Evolutionary conservation across 2,329 filamentous ascomycete species (phyloP), one percentile per base, ranked within the genome.

Genomic region (Torrubiellomyces zombiae): DNA sequence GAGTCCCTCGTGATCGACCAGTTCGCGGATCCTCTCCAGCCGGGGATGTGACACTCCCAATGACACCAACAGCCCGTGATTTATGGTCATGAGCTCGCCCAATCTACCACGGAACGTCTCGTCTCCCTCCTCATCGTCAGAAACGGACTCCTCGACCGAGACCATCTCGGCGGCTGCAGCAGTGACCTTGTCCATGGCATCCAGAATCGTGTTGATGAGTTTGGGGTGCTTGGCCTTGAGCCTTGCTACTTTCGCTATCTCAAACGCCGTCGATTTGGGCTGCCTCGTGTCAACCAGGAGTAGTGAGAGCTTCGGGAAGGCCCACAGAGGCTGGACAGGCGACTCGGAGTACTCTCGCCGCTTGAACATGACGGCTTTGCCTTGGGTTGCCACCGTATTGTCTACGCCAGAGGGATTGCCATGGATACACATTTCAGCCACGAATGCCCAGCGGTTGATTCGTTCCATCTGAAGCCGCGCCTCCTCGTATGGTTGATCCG

Each of bases 361-460:
- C 42, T 86, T 76, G 55, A 92, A 98, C 3, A 95, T 60, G 2
- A 98, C 83, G 0, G 85, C 89, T 53, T 93, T 94, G 29, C 89
- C 89, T 41, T 91, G 80, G 9, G 85, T 79, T 9, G 86, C 67
- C 15, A 98, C 86, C 3, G 89, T 98, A 50, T 98, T 98, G 53
- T 98, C 89, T 21, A 98, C 81, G 0, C 89, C 89, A 0, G 82
- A 93, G 1, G 89, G 89, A 43, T 92, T 95, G 18, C 86, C 89
- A 45, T 98, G 89, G 34, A 95, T 94, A 52, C 83, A 89, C 71
- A 95, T 78, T 50, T 98, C 89, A 14, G 78, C 78, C 1, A 98
- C 89, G 50, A 94, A 95, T 0, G 89, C 85, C 89, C 91, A 98
- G 32, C 79, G 69, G 51, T 98, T 98, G 54, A 98, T 94, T 34